Base-by-base conservation (phyloP, 2,329 filamentous ascomycete species). In the Stylonectria norvegica region DNA sequence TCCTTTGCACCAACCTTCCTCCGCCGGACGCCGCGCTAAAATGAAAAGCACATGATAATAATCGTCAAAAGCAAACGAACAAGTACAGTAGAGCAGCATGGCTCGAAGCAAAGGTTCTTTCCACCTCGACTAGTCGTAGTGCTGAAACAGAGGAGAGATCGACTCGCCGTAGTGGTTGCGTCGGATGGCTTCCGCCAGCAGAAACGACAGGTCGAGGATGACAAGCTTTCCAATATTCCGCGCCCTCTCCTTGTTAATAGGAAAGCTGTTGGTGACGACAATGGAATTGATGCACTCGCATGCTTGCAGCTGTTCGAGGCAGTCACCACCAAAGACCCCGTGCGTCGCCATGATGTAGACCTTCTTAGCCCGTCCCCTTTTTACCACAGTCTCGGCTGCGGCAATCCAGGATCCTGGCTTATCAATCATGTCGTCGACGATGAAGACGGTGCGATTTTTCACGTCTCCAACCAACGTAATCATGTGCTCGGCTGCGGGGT, bases 381-480 rank as follows among this genome's bases (percentile, higher is more conserved):
- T 97, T 38, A 95, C 87, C 2, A 95, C 91, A 1, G 90, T 95
- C 71, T 98, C 93, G 10, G 93, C 93, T 5, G 93, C 93, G 5
- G 91, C 91, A 53, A 98, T 94, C 93, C 93, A 98, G 5, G 89
- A 95, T 11, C 86, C 88, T 8, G 89, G 83, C 70, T 95, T 96
- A 69, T 98, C 93, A 59, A 98, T 96, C 86, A 98, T 97, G 63
- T 98, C 93, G 63, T 98, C 93, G 35, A 98, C 86, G 46, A 98
- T 89, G 61, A 98, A 85, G 38, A 97, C 93, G 0, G 88, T 84
- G 43, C 88, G 81, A 60, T 88, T 82, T 59, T 83, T 85, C 45
- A 98, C 93, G 57, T 97, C 88, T 45, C 93, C 93, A 11, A 98
- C 93, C n/a, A 98, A 75, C 0, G 93, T 98, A 56, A 98, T 94